phyloP scores from a whole-genome alignment of 305 asterid genomes.

The Fraxinus albicans region DNA sequence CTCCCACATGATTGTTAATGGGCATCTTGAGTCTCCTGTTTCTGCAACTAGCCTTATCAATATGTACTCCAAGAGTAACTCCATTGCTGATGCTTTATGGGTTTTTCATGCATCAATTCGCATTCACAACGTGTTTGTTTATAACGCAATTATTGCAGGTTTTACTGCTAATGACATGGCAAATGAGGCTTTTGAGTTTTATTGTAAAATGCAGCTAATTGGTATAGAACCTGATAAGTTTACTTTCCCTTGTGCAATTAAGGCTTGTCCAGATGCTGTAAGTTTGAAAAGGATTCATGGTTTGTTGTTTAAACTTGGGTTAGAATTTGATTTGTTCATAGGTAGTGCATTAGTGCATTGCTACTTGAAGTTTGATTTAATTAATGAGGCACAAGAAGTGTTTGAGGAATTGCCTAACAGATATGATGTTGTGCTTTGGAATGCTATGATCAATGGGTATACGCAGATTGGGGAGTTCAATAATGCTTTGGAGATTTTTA shows the following conservation, averaged over 20 bases:
- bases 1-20: conserved; percentile 50
- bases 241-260: conserved; percentile 74
- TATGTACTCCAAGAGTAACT: conserved; percentile 81
- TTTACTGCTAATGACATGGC: conserved; percentile 42
- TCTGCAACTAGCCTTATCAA: conserved; percentile 79
- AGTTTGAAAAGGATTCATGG: conserved; percentile 57
- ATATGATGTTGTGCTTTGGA: conserved; percentile 74
- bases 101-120: conserved; percentile 47
- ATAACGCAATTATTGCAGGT: conserved; percentile 72
- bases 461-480: conserved; percentile 50
- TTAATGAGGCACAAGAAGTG: conserved; percentile 52
- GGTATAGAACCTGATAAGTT: conserved; percentile 70
- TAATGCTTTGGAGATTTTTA: conserved; percentile 46
- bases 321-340: conserved; percentile 56
- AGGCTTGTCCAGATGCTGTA: conserved; percentile 46
- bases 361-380: conserved; percentile 51
- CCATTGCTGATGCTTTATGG: conserved; percentile 54
- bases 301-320: conserved; percentile 51
- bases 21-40: conserved; percentile 53
- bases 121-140: conserved; percentile 58
- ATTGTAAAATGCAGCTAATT: conserved; percentile 43
- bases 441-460: conserved; percentile 82
- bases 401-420: conserved; percentile 62
- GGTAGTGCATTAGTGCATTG: conserved; percentile 72
- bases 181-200: conserved; percentile 45